Base-by-base conservation (phyloP, 305 asterid genomes). In the Lippia alba region DNA sequence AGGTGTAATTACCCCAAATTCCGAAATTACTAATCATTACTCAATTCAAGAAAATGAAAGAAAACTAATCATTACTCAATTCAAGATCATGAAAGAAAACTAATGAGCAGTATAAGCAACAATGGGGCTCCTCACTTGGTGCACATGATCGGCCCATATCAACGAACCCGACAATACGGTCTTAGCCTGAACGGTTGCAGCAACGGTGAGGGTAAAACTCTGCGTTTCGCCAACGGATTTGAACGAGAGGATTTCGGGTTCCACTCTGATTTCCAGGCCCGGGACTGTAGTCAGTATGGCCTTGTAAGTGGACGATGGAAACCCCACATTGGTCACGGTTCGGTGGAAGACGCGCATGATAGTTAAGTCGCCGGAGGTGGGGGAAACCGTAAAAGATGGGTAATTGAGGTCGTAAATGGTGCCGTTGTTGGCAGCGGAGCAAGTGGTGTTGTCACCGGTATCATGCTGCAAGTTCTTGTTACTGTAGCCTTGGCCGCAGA, bases 401-500 rank as follows among this genome's bases (percentile, higher is more conserved):
- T 87, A 84, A 66, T 89, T 89, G 41, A 89, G 78, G 74, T 85
- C 87, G 83, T 83, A 76, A 33, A 79, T 91, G 0, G 83, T 80
- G 14, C 76, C 67, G 46, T 80, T 84, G 56, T 55, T 76, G 30
- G 78, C 30, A 3, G 77, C 16, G 19, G 88, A 61, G 76, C 93
- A 84, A 11, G 89, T 78, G 8, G 68, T 50, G 67, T 80, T 69
- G 64, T 87, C 90, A 4, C 90, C 87, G 0, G 96, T 87, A 44
- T 85, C 5, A 6, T 79, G 85, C 48, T 49, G 78, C 18, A 89
- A 65, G 58, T 66, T 78, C 61, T 72, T 74, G 65, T 56, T 70
- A 77, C 68, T 81, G 66, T 86, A 85, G 1, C 93, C 91, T 79
- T 89, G 96, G 19, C 93, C 91, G 41, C 96, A 89, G 10, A 89